phyloP scores from a whole-genome alignment of 2,329 filamentous ascomycete species.

The Penicillium sp. region DNA sequence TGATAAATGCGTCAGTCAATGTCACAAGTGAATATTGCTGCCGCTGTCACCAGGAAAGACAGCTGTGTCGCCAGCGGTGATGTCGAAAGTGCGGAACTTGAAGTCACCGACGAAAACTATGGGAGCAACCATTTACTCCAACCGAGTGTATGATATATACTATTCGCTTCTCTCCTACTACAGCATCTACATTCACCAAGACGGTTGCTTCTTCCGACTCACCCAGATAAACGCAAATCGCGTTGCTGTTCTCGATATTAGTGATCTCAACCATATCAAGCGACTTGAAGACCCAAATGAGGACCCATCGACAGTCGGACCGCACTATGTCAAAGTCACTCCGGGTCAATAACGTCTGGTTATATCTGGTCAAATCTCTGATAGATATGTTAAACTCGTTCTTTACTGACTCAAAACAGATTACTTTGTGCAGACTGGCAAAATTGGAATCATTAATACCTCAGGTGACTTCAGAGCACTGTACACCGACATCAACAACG shows the following conservation, averaged over 20 bases:
- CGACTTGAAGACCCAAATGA: slow-evolving; percentile 61
- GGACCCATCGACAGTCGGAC: slow-evolving; percentile 58
- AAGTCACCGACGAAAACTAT: slow-evolving; percentile 61
- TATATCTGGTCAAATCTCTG: slow-evolving; percentile 32
- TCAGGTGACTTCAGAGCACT: slow-evolving; percentile 62
- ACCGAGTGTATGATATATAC: background rate
- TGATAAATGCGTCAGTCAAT: background rate
- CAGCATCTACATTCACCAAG: slow-evolving; percentile 56
- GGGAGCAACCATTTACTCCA: background rate
- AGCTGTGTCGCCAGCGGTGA: slow-evolving; percentile 64
- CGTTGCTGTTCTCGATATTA: slow-evolving; percentile 61
- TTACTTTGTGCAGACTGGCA: slow-evolving; percentile 63
- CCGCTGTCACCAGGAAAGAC: slow-evolving; percentile 63
- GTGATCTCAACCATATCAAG: slow-evolving; percentile 58
- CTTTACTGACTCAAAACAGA: slow-evolving; percentile 44
- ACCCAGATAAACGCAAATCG: slow-evolving; percentile 62
- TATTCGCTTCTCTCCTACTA: background rate
- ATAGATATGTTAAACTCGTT: background rate
- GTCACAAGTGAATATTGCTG: slow-evolving; percentile 17
- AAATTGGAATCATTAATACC: slow-evolving; percentile 61
- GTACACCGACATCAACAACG: slow-evolving; percentile 58
- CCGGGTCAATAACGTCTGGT: slow-evolving; percentile 64
- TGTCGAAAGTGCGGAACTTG: slow-evolving; percentile 65
- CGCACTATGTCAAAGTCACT: slow-evolving; percentile 63
- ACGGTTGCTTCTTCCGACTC: slow-evolving; percentile 59